Conservation (phyloP, 768 basidiomycete species). For the Pleurotus sapidus region DNA sequence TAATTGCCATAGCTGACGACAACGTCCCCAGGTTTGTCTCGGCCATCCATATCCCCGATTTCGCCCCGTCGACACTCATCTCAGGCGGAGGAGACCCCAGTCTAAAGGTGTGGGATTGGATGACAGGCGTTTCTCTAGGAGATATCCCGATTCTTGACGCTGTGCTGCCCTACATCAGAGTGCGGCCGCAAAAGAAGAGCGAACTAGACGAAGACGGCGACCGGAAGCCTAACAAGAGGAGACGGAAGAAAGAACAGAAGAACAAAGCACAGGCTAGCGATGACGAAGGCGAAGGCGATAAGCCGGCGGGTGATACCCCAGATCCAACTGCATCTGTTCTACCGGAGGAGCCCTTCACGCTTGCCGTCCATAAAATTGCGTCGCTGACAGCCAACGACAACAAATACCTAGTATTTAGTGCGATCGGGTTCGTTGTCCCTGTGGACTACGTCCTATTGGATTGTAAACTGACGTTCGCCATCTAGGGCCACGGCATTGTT, state of each 20-base stretch:
- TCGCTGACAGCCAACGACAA: slow-evolving; percentile 36
- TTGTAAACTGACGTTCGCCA: background rate
- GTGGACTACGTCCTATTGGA: background rate
- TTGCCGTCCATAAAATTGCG: slow-evolving; percentile 58
- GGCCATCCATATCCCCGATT: slow-evolving; percentile 66
- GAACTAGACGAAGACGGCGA: slow-evolving; percentile 28
- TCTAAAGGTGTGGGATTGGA: slow-evolving; percentile 81
- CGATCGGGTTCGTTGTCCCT: slow-evolving; percentile 57
- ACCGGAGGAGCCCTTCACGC: slow-evolving; percentile 7
- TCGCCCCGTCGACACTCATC: slow-evolving; percentile 48
- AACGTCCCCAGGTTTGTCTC: slow-evolving; percentile 67
- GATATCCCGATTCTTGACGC: slow-evolving; percentile 49
- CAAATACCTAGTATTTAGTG: slow-evolving; percentile 59
- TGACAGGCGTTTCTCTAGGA: slow-evolving; percentile 50
- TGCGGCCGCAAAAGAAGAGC: slow-evolving; percentile 29
- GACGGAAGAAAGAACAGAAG: slow-evolving; percentile 11
- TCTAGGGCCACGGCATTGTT: slow-evolving; percentile 70
- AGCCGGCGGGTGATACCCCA: slow-evolving; percentile 2
- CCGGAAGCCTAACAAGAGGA: slow-evolving; percentile 10
- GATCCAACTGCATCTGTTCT: background rate
- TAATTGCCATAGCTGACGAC: background rate
- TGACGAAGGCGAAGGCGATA: slow-evolving; percentile 21
- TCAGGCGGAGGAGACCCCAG: slow-evolving; percentile 87
- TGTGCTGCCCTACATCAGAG: slow-evolving; percentile 48
- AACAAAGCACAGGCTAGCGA: slow-evolving; percentile 11